phyloP scores from a whole-genome alignment of 202 grass and related monocot genomes.

The Schoenoplectus triqueter region DNA sequence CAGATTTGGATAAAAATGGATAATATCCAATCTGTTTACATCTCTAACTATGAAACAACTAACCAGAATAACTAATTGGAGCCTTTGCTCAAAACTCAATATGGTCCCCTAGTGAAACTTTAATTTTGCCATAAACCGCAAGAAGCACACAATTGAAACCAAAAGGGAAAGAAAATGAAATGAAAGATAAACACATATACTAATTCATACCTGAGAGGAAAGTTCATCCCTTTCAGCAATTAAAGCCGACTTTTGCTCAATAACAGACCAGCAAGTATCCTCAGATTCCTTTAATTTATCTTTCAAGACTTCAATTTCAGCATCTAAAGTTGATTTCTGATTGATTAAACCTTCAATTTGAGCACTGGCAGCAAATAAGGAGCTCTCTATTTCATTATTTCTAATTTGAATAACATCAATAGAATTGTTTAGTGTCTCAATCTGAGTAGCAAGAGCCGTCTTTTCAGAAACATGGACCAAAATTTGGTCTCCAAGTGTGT shows the following conservation, averaged over 20 bases:
- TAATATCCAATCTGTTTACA: no score
- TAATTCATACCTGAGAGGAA: conserved; percentile 59
- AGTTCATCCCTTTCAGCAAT: conserved; percentile 62
- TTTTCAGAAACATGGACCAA: conserved; percentile 68
- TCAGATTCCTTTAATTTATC: conserved; percentile 77
- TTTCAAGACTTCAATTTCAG: conserved; percentile 58
- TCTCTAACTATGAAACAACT: not conserved
- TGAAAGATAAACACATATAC: conserved; percentile 19
- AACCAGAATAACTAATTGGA: not conserved
- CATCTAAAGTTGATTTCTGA: conserved; percentile 46
- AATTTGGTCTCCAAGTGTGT: conserved; percentile 55
- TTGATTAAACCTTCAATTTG: conserved; percentile 48
- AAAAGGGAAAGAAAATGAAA: conserved; percentile 17
- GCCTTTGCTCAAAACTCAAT: conserved; percentile 5
- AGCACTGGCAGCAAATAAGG: conserved; percentile 60
- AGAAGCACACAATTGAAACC: not conserved
- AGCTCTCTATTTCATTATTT: conserved; percentile 60
- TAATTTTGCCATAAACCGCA: conserved; percentile 2
- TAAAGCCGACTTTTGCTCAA: conserved; percentile 58
- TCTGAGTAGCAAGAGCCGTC: conserved; percentile 56
- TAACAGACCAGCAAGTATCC: conserved; percentile 58
- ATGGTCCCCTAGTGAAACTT: not conserved
- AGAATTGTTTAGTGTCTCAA: conserved; percentile 59
- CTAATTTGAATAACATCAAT: conserved; percentile 59
- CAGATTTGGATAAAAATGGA: no score